These are phyloP conservation scores for Boletus vinaceobasis DNA, from an alignment of 768 basidiomycete genomes.

Conservation along the genomic window DNA sequence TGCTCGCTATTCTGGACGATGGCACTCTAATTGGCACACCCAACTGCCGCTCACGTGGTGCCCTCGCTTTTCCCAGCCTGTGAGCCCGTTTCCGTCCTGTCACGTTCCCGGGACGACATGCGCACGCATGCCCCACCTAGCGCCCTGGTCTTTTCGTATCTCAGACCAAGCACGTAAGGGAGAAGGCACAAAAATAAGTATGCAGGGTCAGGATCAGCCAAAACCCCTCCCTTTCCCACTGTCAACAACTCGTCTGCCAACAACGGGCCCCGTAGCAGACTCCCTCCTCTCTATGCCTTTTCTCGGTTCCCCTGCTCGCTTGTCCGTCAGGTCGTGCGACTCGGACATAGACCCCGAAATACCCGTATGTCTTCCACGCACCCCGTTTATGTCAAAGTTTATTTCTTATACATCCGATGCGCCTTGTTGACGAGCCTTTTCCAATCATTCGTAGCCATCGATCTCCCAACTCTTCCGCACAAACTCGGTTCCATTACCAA, in stretches of 20 bases:
- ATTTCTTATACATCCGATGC: neutral
- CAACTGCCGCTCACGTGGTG: too few relatives aligned
- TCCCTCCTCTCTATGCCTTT: neutral
- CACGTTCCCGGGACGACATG: too few relatives aligned
- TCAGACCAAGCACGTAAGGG: conserved; percentile 1
- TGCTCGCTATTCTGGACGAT: conserved; percentile 18
- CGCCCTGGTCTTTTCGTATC: neutral
- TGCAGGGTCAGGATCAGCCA: neutral
- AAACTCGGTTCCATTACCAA: conserved; percentile 26
- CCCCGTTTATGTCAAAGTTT: neutral
- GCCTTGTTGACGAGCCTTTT: neutral
- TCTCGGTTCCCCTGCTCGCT: neutral
- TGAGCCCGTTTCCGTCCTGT: too few relatives aligned
- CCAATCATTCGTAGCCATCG: conserved; percentile 11
- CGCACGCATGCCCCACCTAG: neutral
- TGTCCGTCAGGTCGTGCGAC: neutral
- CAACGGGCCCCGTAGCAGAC: neutral
- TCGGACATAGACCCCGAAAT: conserved; percentile 20
- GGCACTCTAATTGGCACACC: conserved; percentile 3
- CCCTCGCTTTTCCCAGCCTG: too few relatives aligned
- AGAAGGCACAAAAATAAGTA: neutral
- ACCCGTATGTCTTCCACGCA: conserved; percentile 18
- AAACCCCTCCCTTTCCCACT: neutral
- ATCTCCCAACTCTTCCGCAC: conserved; percentile 29
- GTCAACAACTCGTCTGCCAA: neutral